Conservation (phyloP, 202 grass and related monocot genomes). For the Cymbopogon flexuosus region DNA sequence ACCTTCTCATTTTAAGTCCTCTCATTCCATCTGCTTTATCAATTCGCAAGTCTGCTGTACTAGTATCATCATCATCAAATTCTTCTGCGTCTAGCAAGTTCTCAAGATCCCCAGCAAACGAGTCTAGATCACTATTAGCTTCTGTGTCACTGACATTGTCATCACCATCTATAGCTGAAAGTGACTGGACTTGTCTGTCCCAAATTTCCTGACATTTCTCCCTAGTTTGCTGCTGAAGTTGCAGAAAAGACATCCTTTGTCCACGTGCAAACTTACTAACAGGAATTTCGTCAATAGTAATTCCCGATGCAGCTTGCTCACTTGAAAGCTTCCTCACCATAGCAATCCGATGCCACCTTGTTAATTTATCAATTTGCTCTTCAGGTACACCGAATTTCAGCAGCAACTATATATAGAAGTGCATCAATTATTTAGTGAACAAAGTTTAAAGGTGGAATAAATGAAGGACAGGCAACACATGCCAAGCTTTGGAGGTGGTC, state of each 20-base stretch:
- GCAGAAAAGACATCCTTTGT: conserved; percentile 94
- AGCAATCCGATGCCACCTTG: conserved; percentile 98
- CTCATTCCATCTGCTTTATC: conserved; percentile 45
- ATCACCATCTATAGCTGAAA: conserved; percentile 73
- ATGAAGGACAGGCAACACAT: background rate
- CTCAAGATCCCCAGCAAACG: conserved; percentile 47
- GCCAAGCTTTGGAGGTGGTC: background rate
- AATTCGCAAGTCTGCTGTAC: conserved; percentile 54
- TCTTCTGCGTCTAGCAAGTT: background rate
- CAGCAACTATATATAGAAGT: conserved; percentile 55
- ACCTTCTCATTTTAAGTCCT: too few species aligned
- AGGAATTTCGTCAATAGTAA: conserved; percentile 80
- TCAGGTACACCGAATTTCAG: conserved; percentile 88
- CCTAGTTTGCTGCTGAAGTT: conserved; percentile 95
- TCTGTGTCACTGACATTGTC: conserved; percentile 80
- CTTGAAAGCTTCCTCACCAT: conserved; percentile 92
- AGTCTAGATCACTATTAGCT: conserved; percentile 86
- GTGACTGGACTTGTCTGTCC: conserved; percentile 88
- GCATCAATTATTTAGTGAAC: conserved; percentile 26
- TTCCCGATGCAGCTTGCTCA: conserved; percentile 84
- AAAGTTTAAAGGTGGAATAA: background rate
- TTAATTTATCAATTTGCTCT: conserved; percentile 96
- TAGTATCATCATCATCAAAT: conserved; percentile 33
- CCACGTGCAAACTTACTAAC: conserved; percentile 96
- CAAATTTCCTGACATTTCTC: conserved; percentile 99